Base-by-base conservation (phyloP, 2,329 filamentous ascomycete genomes). In the Colletotrichum liaoningense region DNA sequence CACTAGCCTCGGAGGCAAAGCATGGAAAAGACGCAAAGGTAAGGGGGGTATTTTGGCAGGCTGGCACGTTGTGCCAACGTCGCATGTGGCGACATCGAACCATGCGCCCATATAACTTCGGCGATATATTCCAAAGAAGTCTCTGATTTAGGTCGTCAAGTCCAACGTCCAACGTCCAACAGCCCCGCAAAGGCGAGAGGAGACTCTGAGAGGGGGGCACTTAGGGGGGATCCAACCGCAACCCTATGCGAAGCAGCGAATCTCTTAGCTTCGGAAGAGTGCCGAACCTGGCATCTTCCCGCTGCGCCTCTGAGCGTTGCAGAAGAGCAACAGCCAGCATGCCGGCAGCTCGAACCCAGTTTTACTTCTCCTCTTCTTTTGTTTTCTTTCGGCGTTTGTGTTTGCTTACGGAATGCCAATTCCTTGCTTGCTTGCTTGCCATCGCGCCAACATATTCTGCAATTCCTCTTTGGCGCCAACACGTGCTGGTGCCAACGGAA, bases 1-100 rank as follows among this genome's bases (percentile, higher is more conserved):
- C 42, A 19, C 42, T 46, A 38, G 38, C 59, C 38, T 46, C 22
- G 59, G 42, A 54, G 59, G 26, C 55, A 22, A 64, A 49, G 62
- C 12, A 28, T 24, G 52, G 28, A 54, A 42, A 42, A 56, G 65
- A 30, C 69, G 28, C 59, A 69, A 24, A 63, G 8, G n/a, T 30
- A 26, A 52, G 59, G 38, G 59, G 38, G 59, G 24, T 6, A 2
- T n/a, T 38, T n/a, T 46, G 19, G 42, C 16, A 46, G 19, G 7
- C 42, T 46, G 35, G 35, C 35, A 16, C 35, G 35, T 38, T 38
- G 35, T 38, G 42, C 19, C 42, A 46, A 60, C n/a, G 55, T 70
- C 38, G 35, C 60, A 49, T 35, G 70, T 73, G 70, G 67, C 71
- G 46, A 71, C 26, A 56, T 71, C 71, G 71, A 62, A 62, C 70